Evolutionary conservation across 2,329 filamentous ascomycete genomes (phyloP).

Genomic region (Aspergillus novoparasiticus): DNA sequence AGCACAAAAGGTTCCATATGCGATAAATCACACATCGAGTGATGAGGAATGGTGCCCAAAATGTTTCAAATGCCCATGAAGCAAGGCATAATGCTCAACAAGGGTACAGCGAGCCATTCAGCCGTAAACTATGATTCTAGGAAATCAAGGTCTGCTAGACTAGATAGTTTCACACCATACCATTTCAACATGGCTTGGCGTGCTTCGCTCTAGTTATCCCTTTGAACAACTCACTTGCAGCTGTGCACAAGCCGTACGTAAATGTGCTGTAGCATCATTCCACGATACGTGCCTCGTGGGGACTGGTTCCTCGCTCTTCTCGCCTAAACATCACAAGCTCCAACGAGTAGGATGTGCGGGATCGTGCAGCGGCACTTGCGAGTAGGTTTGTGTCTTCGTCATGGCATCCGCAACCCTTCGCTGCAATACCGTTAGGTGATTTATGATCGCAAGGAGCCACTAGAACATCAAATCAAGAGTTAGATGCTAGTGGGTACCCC

Average conservation of each 20-base stretch:
- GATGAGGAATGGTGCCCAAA: conserved; percentile 5
- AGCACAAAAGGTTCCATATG: not conserved
- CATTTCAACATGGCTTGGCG: not conserved
- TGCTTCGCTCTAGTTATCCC: not conserved
- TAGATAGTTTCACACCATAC: not conserved
- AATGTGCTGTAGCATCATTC: not conserved
- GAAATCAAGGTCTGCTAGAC: not conserved
- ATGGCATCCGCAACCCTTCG: not conserved
- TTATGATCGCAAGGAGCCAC: not conserved
- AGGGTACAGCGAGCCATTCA: not conserved
- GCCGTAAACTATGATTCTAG: not conserved
- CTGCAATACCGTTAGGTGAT: not conserved
- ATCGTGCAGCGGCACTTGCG: not conserved
- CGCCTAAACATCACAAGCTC: not conserved
- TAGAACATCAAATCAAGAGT: not conserved
- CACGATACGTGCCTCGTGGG: not conserved
- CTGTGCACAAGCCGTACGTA: not conserved
- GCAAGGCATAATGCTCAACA: conserved; percentile 1
- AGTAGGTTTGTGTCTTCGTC: not conserved
- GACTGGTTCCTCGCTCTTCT: not conserved
- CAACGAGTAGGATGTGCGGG: conserved; percentile 1
- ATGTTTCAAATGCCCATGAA: not conserved
- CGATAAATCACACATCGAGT: not conserved
- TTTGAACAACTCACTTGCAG: conserved; percentile 9
- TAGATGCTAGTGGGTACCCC: conserved; percentile 4